Percentiles rank a stretch among this genome's conserved stretches.
Conservation (phyloP, 257 asterid genomes). For the Forsythia suspensa region DNA sequence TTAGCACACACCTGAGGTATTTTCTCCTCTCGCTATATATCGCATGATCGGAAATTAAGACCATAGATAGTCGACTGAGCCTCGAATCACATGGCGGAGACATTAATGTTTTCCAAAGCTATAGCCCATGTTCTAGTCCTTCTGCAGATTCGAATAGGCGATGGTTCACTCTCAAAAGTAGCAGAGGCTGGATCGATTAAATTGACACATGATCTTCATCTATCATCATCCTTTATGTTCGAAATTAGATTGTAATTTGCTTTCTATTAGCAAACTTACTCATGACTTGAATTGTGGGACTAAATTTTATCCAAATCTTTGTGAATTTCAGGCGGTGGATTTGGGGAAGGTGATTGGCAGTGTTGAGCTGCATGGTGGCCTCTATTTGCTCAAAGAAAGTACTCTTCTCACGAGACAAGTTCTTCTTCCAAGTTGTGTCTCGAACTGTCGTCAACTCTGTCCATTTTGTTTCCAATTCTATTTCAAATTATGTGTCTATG, state of each 20-base stretch:
- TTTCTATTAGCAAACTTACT: neutral
- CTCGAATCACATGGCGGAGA: constrained; percentile 4
- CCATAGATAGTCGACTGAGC: constrained; percentile 11
- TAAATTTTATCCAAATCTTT: neutral
- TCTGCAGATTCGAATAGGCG: neutral
- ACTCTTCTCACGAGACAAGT: neutral
- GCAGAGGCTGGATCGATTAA: neutral
- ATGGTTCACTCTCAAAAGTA: neutral
- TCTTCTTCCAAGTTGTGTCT: too few relatives aligned
- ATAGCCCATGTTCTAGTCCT: neutral
- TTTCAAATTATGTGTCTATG: neutral
- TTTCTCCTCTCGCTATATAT: neutral
- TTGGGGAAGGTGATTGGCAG: neutral
- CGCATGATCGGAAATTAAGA: neutral
- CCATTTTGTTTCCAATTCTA: too few relatives aligned
- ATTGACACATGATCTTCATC: too few relatives aligned
- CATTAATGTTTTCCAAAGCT: neutral
- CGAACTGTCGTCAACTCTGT: too few relatives aligned
- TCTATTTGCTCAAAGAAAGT: neutral
- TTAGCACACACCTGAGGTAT: constrained; percentile 1
- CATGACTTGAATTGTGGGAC: neutral
- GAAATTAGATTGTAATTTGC: neutral
- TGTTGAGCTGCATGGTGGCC: neutral
- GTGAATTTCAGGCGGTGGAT: constrained; percentile 3
- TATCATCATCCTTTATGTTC: neutral